Conservation (phyloP, 495 filamentous ascomycete genomes). For the Parathielavia hyrcaniae region DNA sequence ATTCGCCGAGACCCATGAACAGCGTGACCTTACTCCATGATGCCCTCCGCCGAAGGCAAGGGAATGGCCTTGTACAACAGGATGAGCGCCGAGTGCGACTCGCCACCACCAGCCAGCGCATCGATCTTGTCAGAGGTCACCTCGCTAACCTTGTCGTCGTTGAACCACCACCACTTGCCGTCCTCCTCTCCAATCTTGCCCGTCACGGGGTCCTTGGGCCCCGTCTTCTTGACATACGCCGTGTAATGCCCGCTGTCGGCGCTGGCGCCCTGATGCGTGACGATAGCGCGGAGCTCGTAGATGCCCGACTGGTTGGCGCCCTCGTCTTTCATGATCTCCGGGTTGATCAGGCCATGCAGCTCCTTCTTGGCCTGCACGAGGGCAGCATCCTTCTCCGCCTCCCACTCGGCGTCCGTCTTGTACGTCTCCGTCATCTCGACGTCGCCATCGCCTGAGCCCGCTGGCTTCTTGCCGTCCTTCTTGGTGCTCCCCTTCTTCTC, state of each 20-base stretch:
- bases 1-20: background rate
- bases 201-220: conserved; percentile 54
- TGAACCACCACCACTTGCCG: conserved; percentile 99
- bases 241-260: conserved; percentile 98
- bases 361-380: conserved; percentile 78
- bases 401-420: conserved; percentile 91
- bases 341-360: conserved; percentile 65
- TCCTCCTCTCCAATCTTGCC: conserved; percentile 72
- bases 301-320: conserved; percentile 87
- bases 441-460: conserved; percentile 48
- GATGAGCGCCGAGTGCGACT: conserved; percentile 91
- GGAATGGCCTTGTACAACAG: conserved; percentile 83
- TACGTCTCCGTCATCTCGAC: conserved; percentile 65
- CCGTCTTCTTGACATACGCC: conserved; percentile 89
- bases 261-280: conserved; percentile 96
- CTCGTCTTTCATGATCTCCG: conserved; percentile 62
- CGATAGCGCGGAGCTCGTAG: conserved; percentile 88
- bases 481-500: conserved; percentile 26
- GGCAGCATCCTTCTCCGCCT: conserved; percentile 69
- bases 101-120: conserved; percentile 84
- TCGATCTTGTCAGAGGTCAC: conserved; percentile 89
- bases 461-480: conserved; percentile 33
- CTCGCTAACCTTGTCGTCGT: conserved; percentile 94
- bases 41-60: conserved; percentile 45
- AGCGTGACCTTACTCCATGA: conserved; percentile 16